phyloP scores from a whole-genome alignment of 495 filamentous ascomycete genomes.

The Lophiotrema nucula region DNA sequence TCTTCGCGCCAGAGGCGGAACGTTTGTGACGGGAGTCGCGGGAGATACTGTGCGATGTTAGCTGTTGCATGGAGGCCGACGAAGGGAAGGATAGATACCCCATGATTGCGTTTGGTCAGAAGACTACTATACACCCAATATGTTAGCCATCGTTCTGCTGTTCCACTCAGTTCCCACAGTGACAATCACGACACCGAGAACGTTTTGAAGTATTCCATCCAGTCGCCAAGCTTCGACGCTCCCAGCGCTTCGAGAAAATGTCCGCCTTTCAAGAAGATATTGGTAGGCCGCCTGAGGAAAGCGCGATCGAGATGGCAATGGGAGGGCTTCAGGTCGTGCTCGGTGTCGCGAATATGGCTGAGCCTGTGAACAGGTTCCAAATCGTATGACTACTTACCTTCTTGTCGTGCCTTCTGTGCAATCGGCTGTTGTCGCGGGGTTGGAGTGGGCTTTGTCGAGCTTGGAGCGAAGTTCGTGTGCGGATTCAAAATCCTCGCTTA shows the following conservation, averaged over 20 bases:
- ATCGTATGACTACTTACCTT: slow-evolving; percentile 8
- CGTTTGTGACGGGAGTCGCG: slow-evolving; percentile 99
- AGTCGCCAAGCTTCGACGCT: no score
- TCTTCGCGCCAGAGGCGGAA: slow-evolving; percentile 94
- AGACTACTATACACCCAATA: slow-evolving; percentile 46
- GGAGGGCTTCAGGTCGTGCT: not conserved
- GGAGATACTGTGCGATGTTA: slow-evolving; percentile 67
- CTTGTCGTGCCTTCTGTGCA: slow-evolving; percentile 16
- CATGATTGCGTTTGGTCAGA: slow-evolving; percentile 72
- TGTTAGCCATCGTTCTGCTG: slow-evolving; percentile 17
- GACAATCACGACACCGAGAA: no score
- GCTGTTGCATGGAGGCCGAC: slow-evolving; percentile 9
- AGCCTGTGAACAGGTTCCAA: not conserved
- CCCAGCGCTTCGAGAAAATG: no score
- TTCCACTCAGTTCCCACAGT: no score
- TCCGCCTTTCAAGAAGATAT: no score
- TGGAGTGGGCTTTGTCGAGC: slow-evolving; percentile 17
- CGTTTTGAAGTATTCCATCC: no score
- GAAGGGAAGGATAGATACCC: slow-evolving; percentile 48
- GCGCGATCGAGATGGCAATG: not conserved
- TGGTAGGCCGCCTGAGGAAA: not conserved
- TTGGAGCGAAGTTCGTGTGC: slow-evolving; percentile 1
- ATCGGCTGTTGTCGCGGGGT: slow-evolving; percentile 12
- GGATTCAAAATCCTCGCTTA: slow-evolving; percentile 21
- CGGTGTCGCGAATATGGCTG: not conserved